Evolutionary conservation across 345 rosid species (phyloP).

Genomic region (Pistacia vera): DNA sequence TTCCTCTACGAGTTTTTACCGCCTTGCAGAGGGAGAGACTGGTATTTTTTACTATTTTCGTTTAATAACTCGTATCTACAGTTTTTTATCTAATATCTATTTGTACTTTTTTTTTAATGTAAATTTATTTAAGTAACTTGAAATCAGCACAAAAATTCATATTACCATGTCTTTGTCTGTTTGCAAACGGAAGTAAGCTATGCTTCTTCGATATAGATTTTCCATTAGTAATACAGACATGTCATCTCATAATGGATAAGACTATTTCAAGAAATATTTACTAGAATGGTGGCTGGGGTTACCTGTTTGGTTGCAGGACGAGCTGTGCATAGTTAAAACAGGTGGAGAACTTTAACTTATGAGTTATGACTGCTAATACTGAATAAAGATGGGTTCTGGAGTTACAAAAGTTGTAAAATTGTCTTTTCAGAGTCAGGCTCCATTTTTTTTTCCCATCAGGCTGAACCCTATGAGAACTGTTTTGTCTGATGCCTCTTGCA

Average conservation of each 20-base stretch:
- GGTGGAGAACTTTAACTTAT: neutral
- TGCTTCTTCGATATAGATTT: neutral
- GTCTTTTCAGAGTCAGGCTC: neutral
- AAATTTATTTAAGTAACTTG: neutral
- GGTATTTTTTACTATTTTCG: constrained; percentile 46
- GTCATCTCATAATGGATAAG: neutral
- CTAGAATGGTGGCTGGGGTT: neutral
- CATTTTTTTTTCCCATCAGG: too few species aligned
- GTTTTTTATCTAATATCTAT: neutral
- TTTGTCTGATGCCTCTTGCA: too few species aligned
- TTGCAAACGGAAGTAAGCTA: neutral
- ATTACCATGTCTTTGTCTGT: neutral
- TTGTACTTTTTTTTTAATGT: neutral
- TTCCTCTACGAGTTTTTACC: constrained; percentile 57
- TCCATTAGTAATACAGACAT: neutral
- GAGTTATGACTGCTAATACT: neutral
- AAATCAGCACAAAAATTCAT: neutral
- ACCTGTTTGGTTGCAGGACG: neutral
- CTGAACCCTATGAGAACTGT: too few species aligned
- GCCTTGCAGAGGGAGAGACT: constrained; percentile 61
- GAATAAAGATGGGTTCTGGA: neutral
- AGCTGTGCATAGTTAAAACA: neutral
- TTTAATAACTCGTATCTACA: neutral
- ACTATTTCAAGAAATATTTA: neutral
- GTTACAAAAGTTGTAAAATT: neutral